These are phyloP conservation scores for Saturnispora dispora DNA, from an alignment of 805 yeast genomes.

Conservation along the genomic window DNA sequence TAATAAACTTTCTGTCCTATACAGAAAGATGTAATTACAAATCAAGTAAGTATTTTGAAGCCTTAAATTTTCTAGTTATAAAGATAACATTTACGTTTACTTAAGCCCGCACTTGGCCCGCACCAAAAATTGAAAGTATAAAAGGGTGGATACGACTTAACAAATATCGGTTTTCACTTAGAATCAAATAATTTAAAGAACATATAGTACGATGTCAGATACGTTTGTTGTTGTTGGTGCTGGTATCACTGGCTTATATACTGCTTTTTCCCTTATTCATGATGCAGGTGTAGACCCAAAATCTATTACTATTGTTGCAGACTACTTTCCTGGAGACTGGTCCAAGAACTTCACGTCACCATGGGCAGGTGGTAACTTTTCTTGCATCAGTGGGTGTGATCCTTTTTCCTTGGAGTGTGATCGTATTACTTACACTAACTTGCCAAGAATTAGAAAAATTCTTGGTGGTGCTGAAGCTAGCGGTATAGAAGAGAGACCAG, in stretches of 20 bases:
- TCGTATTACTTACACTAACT: slow-evolving; percentile 43
- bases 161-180: background rate
- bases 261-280: slow-evolving; percentile 40
- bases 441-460: slow-evolving; percentile 31
- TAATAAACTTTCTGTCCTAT: background rate
- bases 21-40: background rate
- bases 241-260: slow-evolving; percentile 60
- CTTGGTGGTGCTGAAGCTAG: slow-evolving; percentile 39
- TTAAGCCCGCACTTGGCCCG: background rate
- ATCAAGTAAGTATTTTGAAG: background rate
- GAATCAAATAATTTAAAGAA: background rate
- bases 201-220: background rate
- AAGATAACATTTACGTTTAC: background rate
- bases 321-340: slow-evolving; percentile 69
- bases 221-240: slow-evolving; percentile 33
- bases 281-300: slow-evolving; percentile 30
- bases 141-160: background rate
- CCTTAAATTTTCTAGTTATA: background rate
- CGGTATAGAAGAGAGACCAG: slow-evolving; percentile 45
- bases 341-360: slow-evolving; percentile 70
- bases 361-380: slow-evolving; percentile 63
- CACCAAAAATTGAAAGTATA: background rate
- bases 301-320: slow-evolving; percentile 49
- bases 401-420: slow-evolving; percentile 40
- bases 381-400: slow-evolving; percentile 52